phyloP scores from a whole-genome alignment of 140 eudicot genomes.

The Artemisia princeps region DNA sequence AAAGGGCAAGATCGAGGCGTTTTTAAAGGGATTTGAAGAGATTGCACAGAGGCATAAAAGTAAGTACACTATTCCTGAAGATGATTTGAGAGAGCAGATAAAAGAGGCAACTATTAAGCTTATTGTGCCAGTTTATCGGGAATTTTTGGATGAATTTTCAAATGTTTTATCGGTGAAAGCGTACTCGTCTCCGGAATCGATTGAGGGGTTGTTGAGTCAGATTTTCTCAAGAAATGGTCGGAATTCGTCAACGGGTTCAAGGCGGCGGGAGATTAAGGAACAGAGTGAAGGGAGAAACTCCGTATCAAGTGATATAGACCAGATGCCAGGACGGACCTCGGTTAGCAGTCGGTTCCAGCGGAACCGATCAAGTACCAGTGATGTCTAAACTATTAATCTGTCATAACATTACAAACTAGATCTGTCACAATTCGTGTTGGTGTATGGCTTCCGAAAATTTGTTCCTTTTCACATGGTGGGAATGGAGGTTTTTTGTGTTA shows the following conservation, averaged over 20 bases:
- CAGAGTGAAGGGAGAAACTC: conserved; percentile 36
- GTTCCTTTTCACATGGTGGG: background rate
- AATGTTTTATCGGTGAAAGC: conserved; percentile 31
- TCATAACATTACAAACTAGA: background rate
- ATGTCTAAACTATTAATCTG: conserved; percentile 22
- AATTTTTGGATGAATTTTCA: conserved; percentile 36
- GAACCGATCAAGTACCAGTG: conserved; percentile 33
- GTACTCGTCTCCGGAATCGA: conserved; percentile 37
- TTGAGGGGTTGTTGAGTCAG: conserved; percentile 39
- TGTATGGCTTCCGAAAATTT: conserved; percentile 12
- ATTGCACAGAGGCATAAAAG: conserved; percentile 42
- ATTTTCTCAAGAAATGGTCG: conserved; percentile 32
- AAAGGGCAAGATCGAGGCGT: conserved; percentile 52
- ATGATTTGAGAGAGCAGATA: conserved; percentile 60
- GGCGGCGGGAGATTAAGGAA: conserved; percentile 31
- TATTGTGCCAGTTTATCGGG: conserved; percentile 52
- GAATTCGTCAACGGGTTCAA: conserved; percentile 17
- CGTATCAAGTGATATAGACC: conserved; percentile 33
- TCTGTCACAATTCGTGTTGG: conserved; percentile 11
- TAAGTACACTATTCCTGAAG: conserved; percentile 47
- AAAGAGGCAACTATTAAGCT: conserved; percentile 57
- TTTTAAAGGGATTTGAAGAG: conserved; percentile 55
- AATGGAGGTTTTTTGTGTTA: conserved; percentile 1
- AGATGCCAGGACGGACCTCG: conserved; percentile 21
- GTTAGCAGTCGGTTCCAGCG: conserved; percentile 23